Evolutionary conservation across 176 grass and related monocot species (phyloP).

Genomic region (Triticum monococcum): DNA sequence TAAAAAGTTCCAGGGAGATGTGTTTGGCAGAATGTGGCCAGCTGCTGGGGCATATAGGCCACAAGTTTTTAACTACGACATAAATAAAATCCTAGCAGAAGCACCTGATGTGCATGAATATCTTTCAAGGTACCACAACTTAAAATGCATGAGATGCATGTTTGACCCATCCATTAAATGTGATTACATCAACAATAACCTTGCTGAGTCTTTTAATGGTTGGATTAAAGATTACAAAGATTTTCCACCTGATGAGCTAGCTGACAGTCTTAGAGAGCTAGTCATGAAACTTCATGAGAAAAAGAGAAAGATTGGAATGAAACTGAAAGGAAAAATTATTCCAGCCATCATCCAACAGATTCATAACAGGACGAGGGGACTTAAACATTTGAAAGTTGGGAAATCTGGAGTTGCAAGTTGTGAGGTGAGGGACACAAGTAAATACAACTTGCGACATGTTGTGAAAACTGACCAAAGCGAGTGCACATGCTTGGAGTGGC

Average conservation of each 20-base stretch:
- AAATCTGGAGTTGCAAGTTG: too few relatives aligned
- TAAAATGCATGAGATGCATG: not conserved
- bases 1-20: too few relatives aligned
- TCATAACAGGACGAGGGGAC: too few relatives aligned
- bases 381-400: too few relatives aligned
- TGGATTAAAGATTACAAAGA: not conserved
- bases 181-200: not conserved
- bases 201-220: not conserved
- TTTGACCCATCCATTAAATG: not conserved
- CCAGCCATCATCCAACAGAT: too few relatives aligned
- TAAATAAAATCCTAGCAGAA: not conserved
- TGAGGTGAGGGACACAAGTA: too few relatives aligned
- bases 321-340: too few relatives aligned
- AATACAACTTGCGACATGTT: too few relatives aligned
- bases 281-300: not conserved
- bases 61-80: not conserved
- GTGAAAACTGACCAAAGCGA: too few relatives aligned
- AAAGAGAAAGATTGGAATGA: not conserved
- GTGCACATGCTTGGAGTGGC: too few relatives aligned
- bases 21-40: not conserved
- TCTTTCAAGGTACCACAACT: not conserved
- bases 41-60: not conserved
- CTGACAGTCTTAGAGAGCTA: not conserved
- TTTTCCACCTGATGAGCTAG: not conserved
- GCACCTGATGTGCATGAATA: not conserved